Conservation (phyloP, 2,329 filamentous ascomycete genomes). For the Aspergillus caelatus region DNA sequence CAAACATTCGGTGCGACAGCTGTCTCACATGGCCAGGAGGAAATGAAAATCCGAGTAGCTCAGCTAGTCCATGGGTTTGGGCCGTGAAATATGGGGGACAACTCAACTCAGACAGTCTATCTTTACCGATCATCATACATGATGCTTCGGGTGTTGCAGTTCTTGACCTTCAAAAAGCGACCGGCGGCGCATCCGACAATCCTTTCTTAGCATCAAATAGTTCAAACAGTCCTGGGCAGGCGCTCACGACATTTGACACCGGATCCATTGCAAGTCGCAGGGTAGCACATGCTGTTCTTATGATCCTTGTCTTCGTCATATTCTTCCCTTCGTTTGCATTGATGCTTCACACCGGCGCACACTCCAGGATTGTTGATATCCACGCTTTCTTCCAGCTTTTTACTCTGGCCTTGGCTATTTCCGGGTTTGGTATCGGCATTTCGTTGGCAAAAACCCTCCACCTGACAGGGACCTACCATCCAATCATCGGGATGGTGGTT, state of each 20-base stretch:
- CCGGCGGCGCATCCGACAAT: conserved; percentile 19
- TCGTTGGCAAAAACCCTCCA: conserved; percentile 47
- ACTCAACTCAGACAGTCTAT: conserved; percentile 24
- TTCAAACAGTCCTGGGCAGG: too few species aligned
- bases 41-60: conserved; percentile 17
- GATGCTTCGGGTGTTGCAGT: conserved; percentile 24
- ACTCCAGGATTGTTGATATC: conserved; percentile 12
- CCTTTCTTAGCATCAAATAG: conserved; percentile 14
- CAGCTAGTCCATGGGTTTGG: conserved; percentile 33
- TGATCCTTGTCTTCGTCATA: conserved; percentile 28
- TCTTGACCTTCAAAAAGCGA: conserved; percentile 27
- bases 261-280: too few species aligned
- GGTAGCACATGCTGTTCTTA: conserved; percentile 29
- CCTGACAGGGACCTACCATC: conserved; percentile 48
- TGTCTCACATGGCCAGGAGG: conserved; percentile 30
- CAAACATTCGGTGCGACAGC: conserved; percentile 55
- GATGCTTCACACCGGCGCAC: too few species aligned
- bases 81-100: conserved; percentile 27
- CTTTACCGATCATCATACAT: conserved; percentile 25
- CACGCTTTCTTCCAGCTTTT: conserved; percentile 45
- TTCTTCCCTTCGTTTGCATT: conserved; percentile 18
- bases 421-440: conserved; percentile 55
- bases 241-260: too few species aligned
- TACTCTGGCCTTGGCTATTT: conserved; percentile 51
- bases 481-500: conserved; percentile 58